Base-by-base conservation (phyloP, 495 filamentous ascomycete genomes). In the Collariella sp. region DNA sequence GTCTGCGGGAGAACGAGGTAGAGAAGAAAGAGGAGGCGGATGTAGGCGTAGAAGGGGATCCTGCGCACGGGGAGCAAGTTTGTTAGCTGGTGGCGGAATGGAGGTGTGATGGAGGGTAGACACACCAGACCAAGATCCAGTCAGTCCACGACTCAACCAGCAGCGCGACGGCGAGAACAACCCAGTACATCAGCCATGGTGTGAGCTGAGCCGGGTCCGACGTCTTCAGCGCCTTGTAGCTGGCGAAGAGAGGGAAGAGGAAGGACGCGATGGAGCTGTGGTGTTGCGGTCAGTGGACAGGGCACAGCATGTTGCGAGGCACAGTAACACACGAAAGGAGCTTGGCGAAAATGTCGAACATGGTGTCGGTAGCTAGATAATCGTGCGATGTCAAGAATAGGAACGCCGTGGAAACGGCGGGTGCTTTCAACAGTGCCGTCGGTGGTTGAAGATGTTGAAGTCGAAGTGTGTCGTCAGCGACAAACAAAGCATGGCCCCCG, bases 181-280 rank as follows among this genome's bases (percentile, higher is more conserved):
- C 88, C 89, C 90, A 99, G 79, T 97, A 99, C 86, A 96, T 97
- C 48, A 99, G 79, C 93, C 93, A 99, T 90, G 93, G 93, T 57
- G 89, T 87, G 24, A 97, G 79, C 64, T 91, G 87, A 31, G 88
- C 83, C 15, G 91, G 91, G 70, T 96, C 87, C 40, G 86, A 85
- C 19, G 89, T 89, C 68, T 90, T 89, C 61, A 99, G 87, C 36
- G 93, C 94, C 76, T 97, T 97, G 81, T 95, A 97, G 53, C 91
- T 95, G 54, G 91, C 91, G 72, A 96, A 99, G 48, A 96, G 80
- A 54, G 93, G 93, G 72, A 99, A 91, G 68, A 96, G 80, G 66
- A 96, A 90, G 54, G 89, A 93, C 51, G 88, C 82, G 64, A 93
- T 71, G 52, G 91, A 95, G 63, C 85, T 89, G 72, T 59, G 39